Evolutionary conservation across 2,329 filamentous ascomycete genomes (phyloP).

Genomic region (Aspergillus persii): DNA sequence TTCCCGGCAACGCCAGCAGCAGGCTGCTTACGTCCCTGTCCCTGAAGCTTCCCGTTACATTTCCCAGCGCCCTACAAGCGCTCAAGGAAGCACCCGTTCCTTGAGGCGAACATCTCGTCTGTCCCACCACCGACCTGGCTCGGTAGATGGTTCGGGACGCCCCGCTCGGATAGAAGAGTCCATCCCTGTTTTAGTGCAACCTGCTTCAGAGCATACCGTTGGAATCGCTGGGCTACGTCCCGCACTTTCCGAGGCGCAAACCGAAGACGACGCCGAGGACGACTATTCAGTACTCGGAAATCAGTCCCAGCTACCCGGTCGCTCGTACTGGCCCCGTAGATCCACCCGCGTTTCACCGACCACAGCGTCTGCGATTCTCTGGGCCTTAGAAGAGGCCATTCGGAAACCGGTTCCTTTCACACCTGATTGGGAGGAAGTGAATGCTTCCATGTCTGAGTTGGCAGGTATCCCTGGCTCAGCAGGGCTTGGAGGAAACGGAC

Average conservation of each 20-base stretch:
- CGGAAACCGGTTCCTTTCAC: conserved; percentile 80
- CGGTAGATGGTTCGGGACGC: conserved; percentile 42
- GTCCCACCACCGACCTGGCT: conserved; percentile 41
- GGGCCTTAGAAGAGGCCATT: conserved; percentile 85
- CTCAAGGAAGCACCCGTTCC: conserved; percentile 51
- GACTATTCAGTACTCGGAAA: conserved; percentile 32
- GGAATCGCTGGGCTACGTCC: conserved; percentile 25
- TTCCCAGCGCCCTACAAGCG: conserved; percentile 51
- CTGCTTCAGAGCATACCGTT: conserved; percentile 17
- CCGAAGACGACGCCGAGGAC: conserved; percentile 25
- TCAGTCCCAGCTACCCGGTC: conserved; percentile 28
- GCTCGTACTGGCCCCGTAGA: conserved; percentile 53
- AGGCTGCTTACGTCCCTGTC: conserved; percentile 39
- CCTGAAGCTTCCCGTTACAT: conserved; percentile 42
- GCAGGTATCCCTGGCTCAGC: conserved; percentile 55
- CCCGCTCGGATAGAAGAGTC: conserved; percentile 26
- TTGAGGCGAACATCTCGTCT: conserved; percentile 53
- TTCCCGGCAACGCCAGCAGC: conserved; percentile 49
- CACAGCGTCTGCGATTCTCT: conserved; percentile 87
- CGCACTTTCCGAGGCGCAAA: conserved; percentile 34
- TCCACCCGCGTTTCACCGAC: conserved; percentile 69
- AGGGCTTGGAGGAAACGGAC: conserved; percentile 51
- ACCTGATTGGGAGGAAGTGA: conserved; percentile 79
- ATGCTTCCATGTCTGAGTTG: conserved; percentile 88
- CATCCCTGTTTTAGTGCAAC: conserved; percentile 26